phyloP scores from a whole-genome alignment of 2,329 filamentous ascomycete genomes.

The Paecilomyces fulvus region DNA sequence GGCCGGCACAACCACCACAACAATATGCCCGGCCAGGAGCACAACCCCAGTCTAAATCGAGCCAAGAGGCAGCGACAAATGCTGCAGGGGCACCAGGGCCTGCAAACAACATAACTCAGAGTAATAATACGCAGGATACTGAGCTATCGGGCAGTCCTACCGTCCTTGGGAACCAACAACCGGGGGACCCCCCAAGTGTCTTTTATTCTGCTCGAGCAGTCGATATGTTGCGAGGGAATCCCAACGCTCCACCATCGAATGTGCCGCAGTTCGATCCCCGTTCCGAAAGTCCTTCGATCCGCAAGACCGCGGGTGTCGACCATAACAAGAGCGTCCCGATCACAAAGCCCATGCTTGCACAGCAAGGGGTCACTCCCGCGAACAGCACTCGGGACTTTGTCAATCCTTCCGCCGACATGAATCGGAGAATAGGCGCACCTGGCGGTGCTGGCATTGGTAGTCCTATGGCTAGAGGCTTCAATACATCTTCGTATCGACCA shows the following conservation, averaged over 20 bases:
- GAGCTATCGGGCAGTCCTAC: constrained; percentile 21
- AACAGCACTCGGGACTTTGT: constrained; percentile 25
- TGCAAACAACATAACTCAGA: constrained; percentile 6
- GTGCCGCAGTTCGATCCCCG: constrained; percentile 61
- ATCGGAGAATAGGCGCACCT: constrained; percentile 29
- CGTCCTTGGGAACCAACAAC: constrained; percentile 10
- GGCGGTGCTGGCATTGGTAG: constrained; percentile 18
- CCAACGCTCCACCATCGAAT: constrained; percentile 33
- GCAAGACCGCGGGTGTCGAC: constrained; percentile 81
- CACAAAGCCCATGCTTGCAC: constrained; percentile 36
- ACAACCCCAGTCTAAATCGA: background rate
- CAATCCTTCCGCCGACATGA: constrained; percentile 26
- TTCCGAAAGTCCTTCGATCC: constrained; percentile 72
- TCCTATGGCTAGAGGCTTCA: constrained; percentile 25
- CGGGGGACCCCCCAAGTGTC: constrained; percentile 40
- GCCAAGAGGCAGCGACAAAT: constrained; percentile 5
- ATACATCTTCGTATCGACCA: constrained; percentile 36
- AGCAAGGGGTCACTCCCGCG: constrained; percentile 19
- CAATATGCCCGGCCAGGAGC: background rate
- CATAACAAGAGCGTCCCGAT: constrained; percentile 70
- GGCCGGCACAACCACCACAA: background rate
- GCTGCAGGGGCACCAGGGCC: constrained; percentile 9
- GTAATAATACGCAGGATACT: constrained; percentile 12
- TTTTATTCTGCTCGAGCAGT: constrained; percentile 67
- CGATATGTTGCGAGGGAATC: constrained; percentile 47